These are phyloP conservation scores for Schizosaccharomyces lindneri DNA, from an alignment of 805 yeast genomes.

Conservation along the genomic window DNA sequence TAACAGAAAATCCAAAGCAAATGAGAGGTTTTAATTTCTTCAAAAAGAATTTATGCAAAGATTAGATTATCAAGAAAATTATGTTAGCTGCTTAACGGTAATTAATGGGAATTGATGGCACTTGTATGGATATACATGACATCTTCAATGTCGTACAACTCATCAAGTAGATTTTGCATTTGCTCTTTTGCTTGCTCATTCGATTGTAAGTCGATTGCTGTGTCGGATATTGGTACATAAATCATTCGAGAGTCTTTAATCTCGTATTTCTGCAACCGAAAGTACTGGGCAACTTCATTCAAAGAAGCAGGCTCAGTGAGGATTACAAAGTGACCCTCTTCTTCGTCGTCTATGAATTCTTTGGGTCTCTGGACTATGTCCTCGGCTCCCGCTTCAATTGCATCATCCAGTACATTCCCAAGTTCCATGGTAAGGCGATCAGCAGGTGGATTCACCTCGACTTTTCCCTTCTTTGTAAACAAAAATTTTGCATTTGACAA, in stretches of 20 bases:
- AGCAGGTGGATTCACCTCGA: background rate
- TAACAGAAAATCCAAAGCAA: no score
- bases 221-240: background rate
- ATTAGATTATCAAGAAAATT: background rate
- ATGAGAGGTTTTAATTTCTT: no score
- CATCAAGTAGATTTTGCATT: conserved; percentile 19
- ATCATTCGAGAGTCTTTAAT: background rate
- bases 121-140: conserved; percentile 58
- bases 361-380: conserved; percentile 17
- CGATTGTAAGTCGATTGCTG: background rate
- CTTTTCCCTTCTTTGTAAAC: conserved; percentile 54
- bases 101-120: background rate
- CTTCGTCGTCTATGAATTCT: conserved; percentile 10
- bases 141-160: conserved; percentile 58
- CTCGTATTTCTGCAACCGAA: background rate
- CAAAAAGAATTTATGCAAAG: background rate
- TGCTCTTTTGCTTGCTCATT: background rate
- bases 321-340: conserved; percentile 9
- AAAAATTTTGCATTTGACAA: conserved; percentile 58
- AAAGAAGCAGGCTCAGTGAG: conserved; percentile 9
- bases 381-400: conserved; percentile 47
- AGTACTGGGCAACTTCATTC: background rate
- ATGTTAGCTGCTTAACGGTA: background rate
- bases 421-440: conserved; percentile 11
- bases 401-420: conserved; percentile 48